Evolutionary conservation across 2,329 filamentous ascomycete genomes (phyloP).

Genomic region (Aureobasidium sp.): DNA sequence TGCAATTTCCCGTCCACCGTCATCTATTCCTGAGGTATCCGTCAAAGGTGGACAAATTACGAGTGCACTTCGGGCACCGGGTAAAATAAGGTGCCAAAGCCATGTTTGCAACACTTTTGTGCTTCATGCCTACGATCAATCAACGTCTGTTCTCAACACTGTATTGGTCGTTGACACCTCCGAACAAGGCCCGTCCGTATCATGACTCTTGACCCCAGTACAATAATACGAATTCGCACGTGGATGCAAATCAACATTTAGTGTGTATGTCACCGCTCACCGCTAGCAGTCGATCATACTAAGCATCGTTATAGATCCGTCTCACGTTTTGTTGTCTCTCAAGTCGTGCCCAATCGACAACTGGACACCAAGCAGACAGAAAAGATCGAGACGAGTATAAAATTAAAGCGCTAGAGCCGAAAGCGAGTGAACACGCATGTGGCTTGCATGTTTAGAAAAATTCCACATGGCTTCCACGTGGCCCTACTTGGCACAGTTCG

Average conservation of each 20-base stretch:
- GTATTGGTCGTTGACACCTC: background rate
- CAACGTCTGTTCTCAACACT: no score
- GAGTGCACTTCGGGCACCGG: background rate
- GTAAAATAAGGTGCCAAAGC: background rate
- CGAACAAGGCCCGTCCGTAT: constrained; percentile 9
- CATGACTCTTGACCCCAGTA: background rate
- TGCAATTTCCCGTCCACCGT: no score
- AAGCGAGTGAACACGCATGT: constrained; percentile 5
- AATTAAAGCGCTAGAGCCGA: background rate
- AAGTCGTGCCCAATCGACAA: background rate
- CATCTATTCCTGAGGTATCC: no score
- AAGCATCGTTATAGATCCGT: background rate
- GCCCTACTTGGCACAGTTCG: background rate
- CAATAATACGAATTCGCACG: background rate
- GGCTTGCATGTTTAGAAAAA: constrained; percentile 5
- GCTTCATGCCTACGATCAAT: no score
- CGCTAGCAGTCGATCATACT: background rate
- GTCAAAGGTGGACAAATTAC: no score
- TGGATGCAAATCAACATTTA: background rate
- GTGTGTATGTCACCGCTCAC: background rate
- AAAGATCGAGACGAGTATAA: background rate
- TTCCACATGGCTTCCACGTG: background rate
- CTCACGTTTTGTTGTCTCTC: background rate
- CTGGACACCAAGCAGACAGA: background rate
- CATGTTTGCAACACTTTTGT: background rate